These are phyloP conservation scores for Quercus suber DNA, from an alignment of 306 rosid genomes.

Conservation along the genomic window DNA sequence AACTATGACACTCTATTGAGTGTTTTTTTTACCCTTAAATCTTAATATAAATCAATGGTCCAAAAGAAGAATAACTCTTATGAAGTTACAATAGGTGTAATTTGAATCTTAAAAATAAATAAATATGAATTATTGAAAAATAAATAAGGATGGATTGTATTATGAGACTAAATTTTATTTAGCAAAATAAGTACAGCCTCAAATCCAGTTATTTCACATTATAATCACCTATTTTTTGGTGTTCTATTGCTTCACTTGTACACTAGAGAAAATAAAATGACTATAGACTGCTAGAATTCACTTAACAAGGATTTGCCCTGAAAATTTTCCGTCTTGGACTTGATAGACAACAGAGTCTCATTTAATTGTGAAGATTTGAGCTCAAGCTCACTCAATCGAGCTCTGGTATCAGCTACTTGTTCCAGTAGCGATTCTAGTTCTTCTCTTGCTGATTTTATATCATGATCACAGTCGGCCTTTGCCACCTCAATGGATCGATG, in stretches of 20 bases:
- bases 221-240: neutral
- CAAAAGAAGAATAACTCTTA: no score
- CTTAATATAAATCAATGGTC: no score
- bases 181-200: neutral
- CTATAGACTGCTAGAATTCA: conserved; percentile 38
- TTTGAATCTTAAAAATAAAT: neutral
- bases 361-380: conserved; percentile 43
- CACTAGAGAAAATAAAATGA: neutral
- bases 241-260: neutral
- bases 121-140: neutral
- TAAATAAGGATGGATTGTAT: neutral
- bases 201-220: neutral
- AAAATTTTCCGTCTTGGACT: conserved; percentile 56
- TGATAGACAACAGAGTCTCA: conserved; percentile 34
- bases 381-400: conserved; percentile 60
- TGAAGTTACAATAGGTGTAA: no score
- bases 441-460: conserved; percentile 45
- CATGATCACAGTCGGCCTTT: conserved; percentile 44
- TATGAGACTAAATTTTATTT: neutral
- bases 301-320: conserved; percentile 45
- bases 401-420: conserved; percentile 44
- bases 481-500: conserved; percentile 39
- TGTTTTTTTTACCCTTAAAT: no score
- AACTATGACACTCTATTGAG: no score
- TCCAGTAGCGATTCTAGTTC: conserved; percentile 52